Base-by-base conservation (phyloP, 202 grass and related monocot species). In the Panicum hallii region DNA sequence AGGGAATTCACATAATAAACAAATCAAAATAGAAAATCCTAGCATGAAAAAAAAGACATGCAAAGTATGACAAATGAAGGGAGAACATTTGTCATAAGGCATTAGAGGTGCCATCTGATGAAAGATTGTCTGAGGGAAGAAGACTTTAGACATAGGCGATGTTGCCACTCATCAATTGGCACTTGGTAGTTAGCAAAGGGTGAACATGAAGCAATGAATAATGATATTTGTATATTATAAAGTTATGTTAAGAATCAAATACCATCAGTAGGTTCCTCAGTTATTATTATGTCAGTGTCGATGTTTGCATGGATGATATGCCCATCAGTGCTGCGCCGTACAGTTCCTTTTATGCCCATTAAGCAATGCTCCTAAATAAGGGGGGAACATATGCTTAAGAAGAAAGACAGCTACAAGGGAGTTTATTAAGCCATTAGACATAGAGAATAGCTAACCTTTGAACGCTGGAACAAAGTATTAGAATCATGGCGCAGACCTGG, bases 261-360 rank as follows among this genome's bases (percentile, higher is more conserved):
- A 98, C 96, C 96, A 91, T 98, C 91, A 7, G 22, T 86, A 78
- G 96, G 89, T 79, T 95, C 93, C 83, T 98, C 96, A 58, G 93
- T 91, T 76, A 98, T 98, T 79, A 98, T 95, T 67, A 98, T 93
- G 86, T 98, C 96, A 44, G 96, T 98, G 79, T 95, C 96, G 66
- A 98, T 98, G 90, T 98, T 95, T 5, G 96, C 96, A 62, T 98
- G 96, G 72, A 98, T 98, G 78, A 98, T 91, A 87, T 98, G 96
- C 0, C 96, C 96, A 79, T 98, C 96, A 36, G 96, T 94, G 89
- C 96, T 98, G 78, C 96, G 89, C 28, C 93, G 93, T 66, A 98
- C 96, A 11, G 96, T 98, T 83, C 95, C 96, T 90, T 95, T 98
- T 90, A 98, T 98, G 78, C 96, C 93, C 96, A 98, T 98, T 84